phyloP scores from a whole-genome alignment of 805 yeast genomes.

The Nakazawaea ambrosiae region DNA sequence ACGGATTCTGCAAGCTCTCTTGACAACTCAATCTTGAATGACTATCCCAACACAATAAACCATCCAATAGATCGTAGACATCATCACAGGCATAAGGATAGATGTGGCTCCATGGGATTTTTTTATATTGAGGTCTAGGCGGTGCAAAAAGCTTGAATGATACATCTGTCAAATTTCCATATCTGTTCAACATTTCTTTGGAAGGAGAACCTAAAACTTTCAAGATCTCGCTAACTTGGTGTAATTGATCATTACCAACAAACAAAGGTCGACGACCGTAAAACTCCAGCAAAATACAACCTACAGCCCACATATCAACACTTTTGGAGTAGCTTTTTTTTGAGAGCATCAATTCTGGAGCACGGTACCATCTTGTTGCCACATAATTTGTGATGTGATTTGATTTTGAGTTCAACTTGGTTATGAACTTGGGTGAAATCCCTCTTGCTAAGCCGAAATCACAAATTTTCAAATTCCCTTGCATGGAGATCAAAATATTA shows the following conservation, averaged over 20 bases:
- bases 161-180: slow-evolving; percentile 29
- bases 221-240: slow-evolving; percentile 65
- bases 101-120: slow-evolving; percentile 41
- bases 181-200: slow-evolving; percentile 31
- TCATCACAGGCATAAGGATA: slow-evolving; percentile 55
- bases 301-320: slow-evolving; percentile 91
- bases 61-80: slow-evolving; percentile 47
- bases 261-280: slow-evolving; percentile 77
- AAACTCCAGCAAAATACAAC: slow-evolving; percentile 83
- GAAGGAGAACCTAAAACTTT: slow-evolving; percentile 70
- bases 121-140: slow-evolving; percentile 34
- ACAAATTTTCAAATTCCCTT: slow-evolving; percentile 77
- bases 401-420: slow-evolving; percentile 26
- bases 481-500: slow-evolving; percentile 67
- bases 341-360: slow-evolving; percentile 79
- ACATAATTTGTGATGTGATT: slow-evolving; percentile 72
- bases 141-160: slow-evolving; percentile 40
- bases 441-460: slow-evolving; percentile 94
- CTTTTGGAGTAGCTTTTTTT: slow-evolving; percentile 52
- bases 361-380: slow-evolving; percentile 93
- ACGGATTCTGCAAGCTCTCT: slow-evolving; percentile 51
- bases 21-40: slow-evolving; percentile 45
- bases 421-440: slow-evolving; percentile 28
- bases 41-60: slow-evolving; percentile 61
- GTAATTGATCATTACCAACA: slow-evolving; percentile 63